These are phyloP conservation scores for Arabidopsis arenosa DNA, from an alignment of 345 rosid genomes.

Conservation along the genomic window DNA sequence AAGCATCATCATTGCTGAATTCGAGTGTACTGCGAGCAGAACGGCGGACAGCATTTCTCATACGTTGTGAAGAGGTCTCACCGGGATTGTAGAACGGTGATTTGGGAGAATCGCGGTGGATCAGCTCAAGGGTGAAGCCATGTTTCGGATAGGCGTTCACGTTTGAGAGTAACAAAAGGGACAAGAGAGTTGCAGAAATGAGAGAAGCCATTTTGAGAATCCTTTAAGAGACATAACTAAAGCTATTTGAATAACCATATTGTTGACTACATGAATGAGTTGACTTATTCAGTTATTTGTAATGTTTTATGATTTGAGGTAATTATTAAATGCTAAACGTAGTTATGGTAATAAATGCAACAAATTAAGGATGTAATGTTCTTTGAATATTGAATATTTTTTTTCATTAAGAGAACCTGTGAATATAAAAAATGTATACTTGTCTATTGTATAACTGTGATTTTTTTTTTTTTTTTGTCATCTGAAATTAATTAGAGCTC, in stretches of 20 bases:
- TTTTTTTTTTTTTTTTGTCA: too few species aligned
- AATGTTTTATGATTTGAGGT: not conserved
- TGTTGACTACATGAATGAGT: constrained; percentile 6
- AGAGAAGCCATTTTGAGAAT: constrained; percentile 4
- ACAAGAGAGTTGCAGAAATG: not conserved
- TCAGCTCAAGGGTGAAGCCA: constrained; percentile 42
- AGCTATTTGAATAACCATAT: constrained; percentile 1
- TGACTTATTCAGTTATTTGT: not conserved
- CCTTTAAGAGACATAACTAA: not conserved
- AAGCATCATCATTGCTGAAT: not conserved
- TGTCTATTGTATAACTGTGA: too few species aligned
- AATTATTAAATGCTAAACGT: not conserved
- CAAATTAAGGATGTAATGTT: not conserved
- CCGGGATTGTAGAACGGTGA: constrained; percentile 44
- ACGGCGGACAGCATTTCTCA: constrained; percentile 29
- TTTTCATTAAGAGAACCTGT: not conserved
- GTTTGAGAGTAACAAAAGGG: constrained; percentile 4
- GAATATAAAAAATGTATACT: not conserved
- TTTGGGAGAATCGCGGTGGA: constrained; percentile 47
- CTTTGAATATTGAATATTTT: not conserved
- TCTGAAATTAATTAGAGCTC: too few species aligned
- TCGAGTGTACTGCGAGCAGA: constrained; percentile 29
- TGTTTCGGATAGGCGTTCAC: not conserved
- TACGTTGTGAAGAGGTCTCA: constrained; percentile 24
- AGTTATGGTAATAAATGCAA: not conserved